Conservation (phyloP, 1,139 yeast species). For the Candida sanyaensis region DNA sequence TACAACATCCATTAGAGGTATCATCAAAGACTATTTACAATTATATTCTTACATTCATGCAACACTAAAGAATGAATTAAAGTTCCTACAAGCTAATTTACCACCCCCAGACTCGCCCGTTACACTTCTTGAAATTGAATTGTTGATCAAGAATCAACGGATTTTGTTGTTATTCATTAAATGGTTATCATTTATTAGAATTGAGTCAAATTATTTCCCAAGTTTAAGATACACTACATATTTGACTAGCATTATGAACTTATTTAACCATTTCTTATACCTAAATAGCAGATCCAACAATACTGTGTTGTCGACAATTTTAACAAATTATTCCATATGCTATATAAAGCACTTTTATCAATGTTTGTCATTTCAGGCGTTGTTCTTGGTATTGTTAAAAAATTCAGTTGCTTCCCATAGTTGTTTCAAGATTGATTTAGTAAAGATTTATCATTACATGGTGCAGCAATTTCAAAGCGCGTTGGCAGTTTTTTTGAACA, state of each 20-base stretch:
- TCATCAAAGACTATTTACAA: slow-evolving; percentile 22
- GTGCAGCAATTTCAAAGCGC: slow-evolving; percentile 11
- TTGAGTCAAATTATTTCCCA: slow-evolving; percentile 36
- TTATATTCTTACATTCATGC: slow-evolving; percentile 21
- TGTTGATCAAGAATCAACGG: slow-evolving; percentile 24
- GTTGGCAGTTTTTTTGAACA: slow-evolving; percentile 8
- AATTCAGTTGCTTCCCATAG: slow-evolving; percentile 7
- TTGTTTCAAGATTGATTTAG: slow-evolving; percentile 9
- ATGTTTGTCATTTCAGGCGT: slow-evolving; percentile 23
- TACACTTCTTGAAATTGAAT: slow-evolving; percentile 14
- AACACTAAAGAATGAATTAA: slow-evolving; percentile 14
- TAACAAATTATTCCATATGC: slow-evolving; percentile 9
- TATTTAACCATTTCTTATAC: slow-evolving; percentile 28
- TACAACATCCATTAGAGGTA: slow-evolving; percentile 17
- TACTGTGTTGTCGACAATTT: slow-evolving; percentile 4
- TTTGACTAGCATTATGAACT: slow-evolving; percentile 25
- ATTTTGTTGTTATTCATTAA: slow-evolving; percentile 22
- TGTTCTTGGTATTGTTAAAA: slow-evolving; percentile 25
- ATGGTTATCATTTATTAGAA: slow-evolving; percentile 34
- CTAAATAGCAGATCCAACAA: slow-evolving; percentile 19
- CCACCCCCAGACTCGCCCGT: background rate
- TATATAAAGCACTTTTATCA: slow-evolving; percentile 23
- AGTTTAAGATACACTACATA: slow-evolving; percentile 31
- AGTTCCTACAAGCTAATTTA: slow-evolving; percentile 4
- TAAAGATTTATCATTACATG: slow-evolving; percentile 9